phyloP scores from a whole-genome alignment of 257 asterid species.

The Apocynum venetum region DNA sequence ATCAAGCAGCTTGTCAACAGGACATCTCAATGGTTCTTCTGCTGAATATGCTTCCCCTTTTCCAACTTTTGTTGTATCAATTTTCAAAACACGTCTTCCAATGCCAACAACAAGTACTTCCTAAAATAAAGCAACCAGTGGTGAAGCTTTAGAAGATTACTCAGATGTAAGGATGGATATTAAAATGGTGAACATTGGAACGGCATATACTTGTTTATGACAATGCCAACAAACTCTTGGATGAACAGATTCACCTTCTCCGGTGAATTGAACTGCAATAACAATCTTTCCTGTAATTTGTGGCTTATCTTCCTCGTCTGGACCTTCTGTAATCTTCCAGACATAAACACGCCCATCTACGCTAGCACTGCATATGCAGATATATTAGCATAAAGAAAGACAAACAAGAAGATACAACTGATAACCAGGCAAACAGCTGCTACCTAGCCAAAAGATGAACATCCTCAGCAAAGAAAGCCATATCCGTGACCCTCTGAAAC shows the following conservation, averaged over 20 bases:
- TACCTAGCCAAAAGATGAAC: slow-evolving; percentile 98
- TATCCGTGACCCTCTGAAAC: slow-evolving; percentile 95
- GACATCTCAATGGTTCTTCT: slow-evolving; percentile 82
- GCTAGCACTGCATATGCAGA: slow-evolving; percentile 63
- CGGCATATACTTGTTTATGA: slow-evolving; percentile 73
- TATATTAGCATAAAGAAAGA: slow-evolving; percentile 23
- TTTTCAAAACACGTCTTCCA: slow-evolving; percentile 66
- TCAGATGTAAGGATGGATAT: not conserved
- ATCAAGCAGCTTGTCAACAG: slow-evolving; percentile 70
- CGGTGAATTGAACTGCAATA: slow-evolving; percentile 76
- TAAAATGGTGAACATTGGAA: slow-evolving; percentile 8
- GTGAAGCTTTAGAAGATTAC: slow-evolving; percentile 6
- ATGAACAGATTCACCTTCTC: slow-evolving; percentile 80
- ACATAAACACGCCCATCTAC: slow-evolving; percentile 91
- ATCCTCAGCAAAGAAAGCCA: slow-evolving; percentile 99
- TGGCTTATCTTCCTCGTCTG: slow-evolving; percentile 92
- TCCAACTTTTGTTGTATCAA: slow-evolving; percentile 89
- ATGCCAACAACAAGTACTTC: slow-evolving; percentile 94
- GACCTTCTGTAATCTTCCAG: slow-evolving; percentile 94
- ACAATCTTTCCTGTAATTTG: slow-evolving; percentile 76
- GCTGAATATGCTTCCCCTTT: slow-evolving; percentile 76
- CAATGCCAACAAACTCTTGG: slow-evolving; percentile 99
- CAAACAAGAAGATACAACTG: slow-evolving; percentile 8
- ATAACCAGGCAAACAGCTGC: slow-evolving; percentile 8
- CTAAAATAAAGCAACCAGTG: slow-evolving; percentile 34